These are phyloP conservation scores for Aspergillus pseudonomiae DNA, from an alignment of 2,329 filamentous ascomycete genomes.

Conservation along the genomic window DNA sequence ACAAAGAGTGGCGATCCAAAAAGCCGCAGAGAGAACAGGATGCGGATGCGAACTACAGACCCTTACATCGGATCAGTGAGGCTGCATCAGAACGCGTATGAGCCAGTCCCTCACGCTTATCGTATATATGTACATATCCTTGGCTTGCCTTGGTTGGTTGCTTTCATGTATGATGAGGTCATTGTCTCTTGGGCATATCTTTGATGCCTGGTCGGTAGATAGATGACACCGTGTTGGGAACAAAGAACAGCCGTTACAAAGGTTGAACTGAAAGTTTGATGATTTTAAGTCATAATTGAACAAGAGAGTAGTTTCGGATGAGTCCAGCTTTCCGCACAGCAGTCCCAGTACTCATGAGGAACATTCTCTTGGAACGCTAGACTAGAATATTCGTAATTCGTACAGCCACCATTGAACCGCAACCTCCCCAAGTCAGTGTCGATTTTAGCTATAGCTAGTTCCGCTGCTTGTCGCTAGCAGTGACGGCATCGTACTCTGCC, in stretches of 20 bases:
- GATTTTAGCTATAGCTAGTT: neutral
- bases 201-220: neutral
- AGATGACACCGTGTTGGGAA: neutral
- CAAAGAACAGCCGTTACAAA: neutral
- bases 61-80: neutral
- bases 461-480: neutral
- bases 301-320: neutral
- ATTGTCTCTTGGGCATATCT: neutral
- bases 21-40: neutral
- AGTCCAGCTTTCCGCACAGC: slow-evolving; percentile 7
- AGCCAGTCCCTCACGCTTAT: neutral
- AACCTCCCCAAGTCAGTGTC: neutral
- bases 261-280: neutral
- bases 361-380: slow-evolving; percentile 8
- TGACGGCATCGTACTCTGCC: neutral
- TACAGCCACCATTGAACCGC: slow-evolving; percentile 15
- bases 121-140: neutral
- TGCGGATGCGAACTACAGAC: neutral
- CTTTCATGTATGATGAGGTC: neutral
- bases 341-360: slow-evolving; percentile 1
- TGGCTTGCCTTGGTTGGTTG: neutral
- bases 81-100: neutral
- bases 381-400: slow-evolving; percentile 22
- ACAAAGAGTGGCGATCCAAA: too few species aligned
- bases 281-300: slow-evolving; percentile 1